Percentiles rank a stretch among this genome's conserved stretches.
These are phyloP conservation scores for Fusarium subglutinans DNA, from an alignment of 2,329 filamentous ascomycete species.

Conservation along the genomic window DNA sequence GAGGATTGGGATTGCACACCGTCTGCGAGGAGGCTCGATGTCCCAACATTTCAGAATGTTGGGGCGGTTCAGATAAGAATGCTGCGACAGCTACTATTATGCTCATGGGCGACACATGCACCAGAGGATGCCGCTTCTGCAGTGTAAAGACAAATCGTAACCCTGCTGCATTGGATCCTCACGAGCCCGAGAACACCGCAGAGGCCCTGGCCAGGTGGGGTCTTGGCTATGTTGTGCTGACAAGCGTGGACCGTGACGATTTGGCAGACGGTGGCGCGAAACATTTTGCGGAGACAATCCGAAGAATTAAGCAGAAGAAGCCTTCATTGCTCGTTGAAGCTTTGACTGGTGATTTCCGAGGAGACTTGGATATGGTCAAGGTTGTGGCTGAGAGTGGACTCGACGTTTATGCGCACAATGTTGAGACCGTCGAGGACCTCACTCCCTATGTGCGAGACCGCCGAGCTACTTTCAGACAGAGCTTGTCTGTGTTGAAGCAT, in stretches of 20 bases:
- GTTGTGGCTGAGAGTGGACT: slow-evolving; percentile 87
- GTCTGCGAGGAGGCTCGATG: slow-evolving; percentile 98
- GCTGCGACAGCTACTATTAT: slow-evolving; percentile 98
- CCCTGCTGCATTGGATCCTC: slow-evolving; percentile 84
- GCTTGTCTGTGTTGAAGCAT: slow-evolving; percentile 78
- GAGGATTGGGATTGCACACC: slow-evolving; percentile 89
- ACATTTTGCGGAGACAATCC: slow-evolving; percentile 94
- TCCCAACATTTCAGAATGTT: slow-evolving; percentile 97
- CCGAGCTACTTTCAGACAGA: slow-evolving; percentile 88
- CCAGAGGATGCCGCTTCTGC: slow-evolving; percentile 95
- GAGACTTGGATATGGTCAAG: slow-evolving; percentile 86
- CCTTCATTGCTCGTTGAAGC: slow-evolving; percentile 83
- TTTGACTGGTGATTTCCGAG: slow-evolving; percentile 86
- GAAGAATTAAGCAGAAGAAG: slow-evolving; percentile 88
- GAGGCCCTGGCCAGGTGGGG: slow-evolving; percentile 95
- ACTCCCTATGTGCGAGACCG: slow-evolving; percentile 92
- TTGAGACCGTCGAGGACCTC: slow-evolving; percentile 92
- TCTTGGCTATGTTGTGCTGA: slow-evolving; percentile 93
- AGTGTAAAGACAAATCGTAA: slow-evolving; percentile 88
- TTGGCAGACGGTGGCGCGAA: slow-evolving; percentile 85
- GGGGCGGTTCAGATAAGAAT: slow-evolving; percentile 89
- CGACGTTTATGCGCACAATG: slow-evolving; percentile 96
- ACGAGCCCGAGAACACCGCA: slow-evolving; percentile 96
- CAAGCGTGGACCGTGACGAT: slow-evolving; percentile 93
- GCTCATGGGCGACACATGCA: slow-evolving; percentile 99